Evolutionary conservation across 495 filamentous ascomycete genomes (phyloP), one percentile per base, ranked within the genome.

Genomic region (Podospora australis): DNA sequence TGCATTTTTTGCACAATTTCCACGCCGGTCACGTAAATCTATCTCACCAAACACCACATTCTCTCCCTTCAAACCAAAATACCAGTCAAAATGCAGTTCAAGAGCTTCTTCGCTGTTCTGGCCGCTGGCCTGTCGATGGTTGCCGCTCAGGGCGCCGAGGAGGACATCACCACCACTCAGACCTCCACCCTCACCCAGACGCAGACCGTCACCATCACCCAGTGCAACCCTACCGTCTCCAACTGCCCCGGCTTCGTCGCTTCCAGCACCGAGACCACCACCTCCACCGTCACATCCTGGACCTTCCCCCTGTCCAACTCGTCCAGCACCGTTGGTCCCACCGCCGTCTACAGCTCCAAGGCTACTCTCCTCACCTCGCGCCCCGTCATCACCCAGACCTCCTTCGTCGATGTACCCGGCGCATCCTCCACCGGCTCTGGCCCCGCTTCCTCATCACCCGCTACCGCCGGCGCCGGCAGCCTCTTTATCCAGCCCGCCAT

Each of bases 101-200:
- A 65, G 57, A 62, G 57, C 56, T 49, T 68, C 56, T 28, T 64
- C 57, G 40, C 55, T 48, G 43, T 60, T 50, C 32, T 60, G 57
- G 68, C 66, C 44, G 52, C 58, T 24, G 55, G 57, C 55, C 50
- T 58, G 38, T 50, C 62, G 23, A 25, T 65, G 24, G 25, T 65
- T 48, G 60, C 53, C 23, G 41, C 52, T 48, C n/a, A n/a, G n/a
- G n/a, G n/a, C n/a, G 61, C 58, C 25, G 23, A 62, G 35, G 56
- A 58, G 34, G 46, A 29, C 38, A 49, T 57, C 39, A 58, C 50
- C 35, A 63, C 48, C 50, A 69, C 62, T 39, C 62, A 62, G 28
- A 71, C 72, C 35, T 65, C 69, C 49, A 72, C 69, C 21, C 59
- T 62, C 45, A 70, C 68, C 48, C 51, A 69, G 54, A 72, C 71